Conservation (phyloP, 2,329 filamentous ascomycete species). For the Trichoderma atroviride region DNA sequence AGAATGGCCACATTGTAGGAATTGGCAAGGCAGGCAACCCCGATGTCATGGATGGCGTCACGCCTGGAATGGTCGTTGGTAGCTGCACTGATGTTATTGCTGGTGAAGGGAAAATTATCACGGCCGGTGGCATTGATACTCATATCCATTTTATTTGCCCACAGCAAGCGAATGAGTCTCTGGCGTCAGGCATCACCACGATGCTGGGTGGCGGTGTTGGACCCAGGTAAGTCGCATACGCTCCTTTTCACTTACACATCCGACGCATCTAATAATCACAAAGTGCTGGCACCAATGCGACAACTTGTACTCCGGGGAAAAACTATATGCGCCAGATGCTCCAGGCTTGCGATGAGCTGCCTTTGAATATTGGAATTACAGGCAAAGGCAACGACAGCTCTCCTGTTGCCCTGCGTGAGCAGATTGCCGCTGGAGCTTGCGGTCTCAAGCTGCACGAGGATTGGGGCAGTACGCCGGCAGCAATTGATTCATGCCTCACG, state of each 20-base stretch:
- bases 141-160: slow-evolving; percentile 96
- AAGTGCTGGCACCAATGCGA: slow-evolving; percentile 85
- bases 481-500: slow-evolving; percentile 82
- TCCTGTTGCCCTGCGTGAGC: slow-evolving; percentile 71
- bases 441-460: slow-evolving; percentile 96
- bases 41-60: slow-evolving; percentile 92
- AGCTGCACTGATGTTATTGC: slow-evolving; percentile 91
- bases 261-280: too few species aligned
- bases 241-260: not conserved
- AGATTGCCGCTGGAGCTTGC: slow-evolving; percentile 80
- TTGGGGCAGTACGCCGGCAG: slow-evolving; percentile 89
- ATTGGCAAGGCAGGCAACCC: slow-evolving; percentile 96
- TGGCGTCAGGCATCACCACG: slow-evolving; percentile 85
- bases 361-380: slow-evolving; percentile 87
- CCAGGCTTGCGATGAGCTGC: slow-evolving; percentile 78
- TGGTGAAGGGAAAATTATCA: slow-evolving; percentile 87
- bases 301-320: slow-evolving; percentile 87
- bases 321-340: slow-evolving; percentile 87
- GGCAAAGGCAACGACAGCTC: slow-evolving; percentile 90
- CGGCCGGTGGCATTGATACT: slow-evolving; percentile 84
- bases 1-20: slow-evolving; percentile 79
- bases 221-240: slow-evolving; percentile 62
- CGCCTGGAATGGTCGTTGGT: slow-evolving; percentile 77
- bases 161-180: slow-evolving; percentile 81
- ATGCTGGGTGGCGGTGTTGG: slow-evolving; percentile 90